A percentile compares a stretch with the other conserved stretches of the same genome.
Conservation (phyloP, 164 flowering plant genomes). For the Annona cherimola region DNA sequence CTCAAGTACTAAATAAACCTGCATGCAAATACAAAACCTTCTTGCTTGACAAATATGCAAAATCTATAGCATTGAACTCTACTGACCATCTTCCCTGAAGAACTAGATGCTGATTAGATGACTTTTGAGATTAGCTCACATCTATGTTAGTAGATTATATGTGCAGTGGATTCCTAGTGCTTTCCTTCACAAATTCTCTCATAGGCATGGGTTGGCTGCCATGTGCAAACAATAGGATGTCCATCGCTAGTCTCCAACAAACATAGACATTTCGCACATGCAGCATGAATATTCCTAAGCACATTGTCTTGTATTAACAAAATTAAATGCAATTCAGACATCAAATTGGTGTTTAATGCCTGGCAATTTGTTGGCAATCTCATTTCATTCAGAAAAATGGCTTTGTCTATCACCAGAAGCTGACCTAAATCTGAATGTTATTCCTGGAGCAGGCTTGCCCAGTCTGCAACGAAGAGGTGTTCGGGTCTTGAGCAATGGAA, state of each 20-base stretch:
- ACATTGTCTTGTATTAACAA: neutral
- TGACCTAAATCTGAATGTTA: neutral
- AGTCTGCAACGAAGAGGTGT: slow-evolving; percentile 23
- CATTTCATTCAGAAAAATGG: neutral
- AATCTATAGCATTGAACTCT: too few species aligned
- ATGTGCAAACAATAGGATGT: neutral
- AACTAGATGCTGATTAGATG: too few species aligned
- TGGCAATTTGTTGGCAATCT: neutral
- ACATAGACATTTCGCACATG: too few species aligned
- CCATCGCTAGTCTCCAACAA: neutral
- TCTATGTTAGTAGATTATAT: too few species aligned
- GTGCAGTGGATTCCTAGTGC: too few species aligned
- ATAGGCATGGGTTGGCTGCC: too few species aligned
- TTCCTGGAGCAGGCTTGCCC: slow-evolving; percentile 26
- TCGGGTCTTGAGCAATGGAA: slow-evolving; percentile 19
- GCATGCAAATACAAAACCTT: too few species aligned
- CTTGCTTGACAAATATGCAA: too few species aligned
- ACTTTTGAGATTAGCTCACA: too few species aligned
- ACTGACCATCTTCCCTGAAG: too few species aligned
- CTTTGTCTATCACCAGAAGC: neutral
- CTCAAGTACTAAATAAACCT: too few species aligned
- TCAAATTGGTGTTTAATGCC: neutral
- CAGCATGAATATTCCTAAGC: neutral
- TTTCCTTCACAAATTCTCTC: too few species aligned
- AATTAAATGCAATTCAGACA: neutral